A percentile compares a stretch with the other conserved stretches of the same genome.
phyloP scores from a whole-genome alignment of 176 grass and related monocot genomes.

The Eragrostis nindensis region DNA sequence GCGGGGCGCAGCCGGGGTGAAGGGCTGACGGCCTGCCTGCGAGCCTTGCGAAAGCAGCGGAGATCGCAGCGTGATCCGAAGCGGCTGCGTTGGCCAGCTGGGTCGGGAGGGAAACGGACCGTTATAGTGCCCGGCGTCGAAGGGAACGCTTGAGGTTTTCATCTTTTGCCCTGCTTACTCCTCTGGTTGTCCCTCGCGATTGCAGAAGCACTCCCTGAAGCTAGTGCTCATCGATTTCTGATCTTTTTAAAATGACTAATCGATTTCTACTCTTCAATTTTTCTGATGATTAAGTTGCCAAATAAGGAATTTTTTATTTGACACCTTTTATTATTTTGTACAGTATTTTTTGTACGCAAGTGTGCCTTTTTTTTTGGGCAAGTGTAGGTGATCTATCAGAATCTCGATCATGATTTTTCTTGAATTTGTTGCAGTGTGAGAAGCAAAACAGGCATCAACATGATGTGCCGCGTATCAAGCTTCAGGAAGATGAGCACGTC shows the following conservation, averaged over 20 bases:
- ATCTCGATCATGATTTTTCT: background rate
- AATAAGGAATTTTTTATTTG: background rate
- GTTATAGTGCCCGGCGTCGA: background rate
- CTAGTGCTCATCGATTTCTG: background rate
- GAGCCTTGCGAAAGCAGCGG: background rate
- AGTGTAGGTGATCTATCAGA: background rate
- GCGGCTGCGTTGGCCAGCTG: background rate
- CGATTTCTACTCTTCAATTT: too few relatives aligned
- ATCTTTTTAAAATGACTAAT: too few relatives aligned
- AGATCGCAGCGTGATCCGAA: background rate
- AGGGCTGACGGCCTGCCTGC: background rate
- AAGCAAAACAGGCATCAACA: background rate
- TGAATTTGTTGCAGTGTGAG: slow-evolving; percentile 21
- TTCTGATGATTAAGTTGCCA: too few relatives aligned
- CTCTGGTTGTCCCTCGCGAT: background rate
- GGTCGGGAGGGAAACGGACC: background rate
- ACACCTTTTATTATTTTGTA: too few relatives aligned
- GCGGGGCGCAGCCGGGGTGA: background rate
- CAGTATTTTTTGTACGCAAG: background rate
- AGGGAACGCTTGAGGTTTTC: background rate
- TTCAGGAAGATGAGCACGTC: slow-evolving; percentile 31
- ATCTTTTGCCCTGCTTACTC: background rate
- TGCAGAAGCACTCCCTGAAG: background rate
- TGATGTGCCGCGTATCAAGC: slow-evolving; percentile 10
- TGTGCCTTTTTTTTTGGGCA: background rate